Conservation (phyloP, 371 early-diverging fungal species). For the Ordospora colligata region DNA sequence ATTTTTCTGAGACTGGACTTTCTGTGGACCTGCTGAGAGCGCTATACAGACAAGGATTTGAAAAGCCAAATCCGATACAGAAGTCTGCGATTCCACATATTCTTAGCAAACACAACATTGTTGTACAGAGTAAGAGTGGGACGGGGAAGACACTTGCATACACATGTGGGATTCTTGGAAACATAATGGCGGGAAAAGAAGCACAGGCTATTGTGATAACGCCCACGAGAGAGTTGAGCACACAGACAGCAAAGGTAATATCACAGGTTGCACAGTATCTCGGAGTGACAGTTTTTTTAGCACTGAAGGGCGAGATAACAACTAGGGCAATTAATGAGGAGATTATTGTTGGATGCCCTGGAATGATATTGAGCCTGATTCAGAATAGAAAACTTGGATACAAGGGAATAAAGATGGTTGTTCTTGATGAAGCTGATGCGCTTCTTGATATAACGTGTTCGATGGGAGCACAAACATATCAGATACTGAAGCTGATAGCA, state of each 20-base stretch:
- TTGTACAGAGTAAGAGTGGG: conserved; percentile 68
- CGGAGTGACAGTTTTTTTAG: conserved; percentile 66
- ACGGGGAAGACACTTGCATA: conserved; percentile 91
- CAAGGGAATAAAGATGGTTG: conserved; percentile 48
- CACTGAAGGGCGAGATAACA: conserved; percentile 62
- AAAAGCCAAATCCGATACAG: conserved; percentile 57
- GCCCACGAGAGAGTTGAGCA: conserved; percentile 86
- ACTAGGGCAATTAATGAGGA: conserved; percentile 67
- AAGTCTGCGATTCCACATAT: conserved; percentile 53
- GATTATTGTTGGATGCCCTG: conserved; percentile 85
- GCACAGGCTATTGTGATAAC: conserved; percentile 79
- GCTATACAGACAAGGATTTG: conserved; percentile 50
- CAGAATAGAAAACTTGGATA: conserved; percentile 12
- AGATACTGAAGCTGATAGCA: conserved; percentile 35
- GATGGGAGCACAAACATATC: conserved; percentile 53
- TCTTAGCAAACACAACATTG: conserved; percentile 42
- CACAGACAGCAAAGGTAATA: conserved; percentile 82
- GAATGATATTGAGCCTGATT: conserved; percentile 68
- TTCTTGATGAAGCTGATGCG: conserved; percentile 59
- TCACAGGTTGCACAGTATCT: conserved; percentile 76
- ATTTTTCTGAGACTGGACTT: conserved; percentile 43
- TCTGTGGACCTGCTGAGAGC: conserved; percentile 41
- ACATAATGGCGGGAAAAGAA: conserved; percentile 39
- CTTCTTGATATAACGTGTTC: conserved; percentile 58
- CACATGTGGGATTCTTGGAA: conserved; percentile 42